These are phyloP conservation scores for Debaryomyces robertsiae DNA, from an alignment of 1,139 yeast genomes.

Conservation along the genomic window DNA sequence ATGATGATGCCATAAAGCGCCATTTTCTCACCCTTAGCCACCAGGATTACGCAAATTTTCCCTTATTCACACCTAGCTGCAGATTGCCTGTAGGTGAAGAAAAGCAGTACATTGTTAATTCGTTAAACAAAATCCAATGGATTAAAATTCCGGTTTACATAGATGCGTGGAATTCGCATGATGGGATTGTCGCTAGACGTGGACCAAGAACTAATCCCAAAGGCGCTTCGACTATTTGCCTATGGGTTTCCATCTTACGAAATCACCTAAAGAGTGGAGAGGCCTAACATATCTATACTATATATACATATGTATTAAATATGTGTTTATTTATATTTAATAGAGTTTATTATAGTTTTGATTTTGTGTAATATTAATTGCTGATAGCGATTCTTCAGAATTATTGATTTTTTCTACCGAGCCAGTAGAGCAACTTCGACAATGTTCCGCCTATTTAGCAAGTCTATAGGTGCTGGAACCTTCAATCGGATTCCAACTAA, in stretches of 20 bases:
- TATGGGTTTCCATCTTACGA: slow-evolving; percentile 53
- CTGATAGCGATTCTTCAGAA: background rate
- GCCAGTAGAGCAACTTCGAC: background rate
- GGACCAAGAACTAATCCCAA: slow-evolving; percentile 57
- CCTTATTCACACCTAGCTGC: slow-evolving; percentile 29
- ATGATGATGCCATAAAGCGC: slow-evolving; percentile 27
- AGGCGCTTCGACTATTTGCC: slow-evolving; percentile 54
- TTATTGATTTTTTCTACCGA: background rate
- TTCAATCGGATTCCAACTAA: slow-evolving; percentile 2
- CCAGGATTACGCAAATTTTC: slow-evolving; percentile 25
- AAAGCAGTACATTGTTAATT: slow-evolving; percentile 45
- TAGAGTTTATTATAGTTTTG: slow-evolving; percentile 1
- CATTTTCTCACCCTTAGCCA: slow-evolving; percentile 22
- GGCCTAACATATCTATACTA: slow-evolving; percentile 1
- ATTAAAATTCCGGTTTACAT: slow-evolving; percentile 64
- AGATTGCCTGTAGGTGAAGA: slow-evolving; percentile 45
- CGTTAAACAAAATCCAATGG: slow-evolving; percentile 63
- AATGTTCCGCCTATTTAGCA: slow-evolving; percentile 3
- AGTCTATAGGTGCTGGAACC: background rate
- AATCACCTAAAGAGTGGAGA: slow-evolving; percentile 27
- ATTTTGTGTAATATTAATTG: slow-evolving; percentile 2
- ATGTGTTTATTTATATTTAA: slow-evolving; percentile 4
- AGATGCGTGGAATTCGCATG: slow-evolving; percentile 72
- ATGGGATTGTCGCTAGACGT: slow-evolving; percentile 68
- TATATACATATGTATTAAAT: slow-evolving; percentile 4